Percentiles rank a stretch among this genome's conserved stretches.
These are phyloP conservation scores for Teunomyces panamensis DNA, from an alignment of 805 yeast genomes.

Conservation along the genomic window DNA sequence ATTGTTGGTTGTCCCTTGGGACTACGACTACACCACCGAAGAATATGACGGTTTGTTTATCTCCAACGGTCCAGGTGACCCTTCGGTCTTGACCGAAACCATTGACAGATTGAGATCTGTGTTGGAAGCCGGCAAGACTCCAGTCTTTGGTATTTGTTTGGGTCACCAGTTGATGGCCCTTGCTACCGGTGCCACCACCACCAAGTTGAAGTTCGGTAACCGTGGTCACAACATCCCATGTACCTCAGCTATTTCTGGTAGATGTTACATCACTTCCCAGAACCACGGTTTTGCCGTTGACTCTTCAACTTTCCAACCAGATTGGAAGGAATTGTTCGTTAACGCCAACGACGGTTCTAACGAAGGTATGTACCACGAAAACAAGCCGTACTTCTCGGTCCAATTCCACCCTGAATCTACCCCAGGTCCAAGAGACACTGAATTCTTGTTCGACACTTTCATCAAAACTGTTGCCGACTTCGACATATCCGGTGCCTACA, in stretches of 20 bases:
- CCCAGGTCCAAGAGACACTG: constrained; percentile 99
- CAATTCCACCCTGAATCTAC: constrained; percentile 99
- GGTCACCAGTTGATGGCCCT: constrained; percentile 97
- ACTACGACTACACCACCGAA: constrained; percentile 78
- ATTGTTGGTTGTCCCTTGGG: constrained; percentile 92
- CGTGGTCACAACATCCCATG: constrained; percentile 99
- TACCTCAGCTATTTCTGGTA: constrained; percentile 83
- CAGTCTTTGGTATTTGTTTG: constrained; percentile 95
- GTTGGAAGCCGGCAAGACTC: constrained; percentile 67
- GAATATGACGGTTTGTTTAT: constrained; percentile 92
- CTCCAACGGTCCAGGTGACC: constrained; percentile 99
- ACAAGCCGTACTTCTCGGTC: constrained; percentile 90
- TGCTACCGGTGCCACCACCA: constrained; percentile 91
- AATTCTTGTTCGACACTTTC: constrained; percentile 92
- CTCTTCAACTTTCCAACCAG: constrained; percentile 62
- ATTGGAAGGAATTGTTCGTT: constrained; percentile 93
- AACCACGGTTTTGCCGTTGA: constrained; percentile 99
- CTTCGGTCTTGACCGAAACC: constrained; percentile 73
- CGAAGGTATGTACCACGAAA: constrained; percentile 93
- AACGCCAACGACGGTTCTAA: constrained; percentile 97
- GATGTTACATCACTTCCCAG: constrained; percentile 98
- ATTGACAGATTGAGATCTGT: constrained; percentile 58
- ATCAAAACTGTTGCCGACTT: constrained; percentile 72
- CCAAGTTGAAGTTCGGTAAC: constrained; percentile 94
- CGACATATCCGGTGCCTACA: constrained; percentile 55